phyloP scores from a whole-genome alignment of 2,329 filamentous ascomycete genomes.

The Phaeoacremonium minimum region DNA sequence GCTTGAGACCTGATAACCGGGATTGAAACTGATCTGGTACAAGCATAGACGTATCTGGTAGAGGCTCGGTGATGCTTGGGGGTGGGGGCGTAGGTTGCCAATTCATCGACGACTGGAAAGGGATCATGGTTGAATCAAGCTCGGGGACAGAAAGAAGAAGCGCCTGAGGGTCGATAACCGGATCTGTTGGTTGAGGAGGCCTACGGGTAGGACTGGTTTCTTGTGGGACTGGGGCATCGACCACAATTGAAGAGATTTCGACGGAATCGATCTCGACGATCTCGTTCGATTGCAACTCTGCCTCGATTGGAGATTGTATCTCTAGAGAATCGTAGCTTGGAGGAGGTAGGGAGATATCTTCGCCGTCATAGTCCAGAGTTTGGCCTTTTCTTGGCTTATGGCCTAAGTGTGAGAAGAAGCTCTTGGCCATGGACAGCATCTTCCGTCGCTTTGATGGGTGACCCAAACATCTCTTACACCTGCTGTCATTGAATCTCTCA shows the following conservation, averaged over 20 bases:
- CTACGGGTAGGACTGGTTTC: too few species aligned
- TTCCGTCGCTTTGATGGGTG: constrained; percentile 46
- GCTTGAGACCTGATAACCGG: constrained; percentile 13
- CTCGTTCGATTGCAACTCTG: constrained; percentile 45
- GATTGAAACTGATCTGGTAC: too few species aligned
- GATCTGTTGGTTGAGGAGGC: constrained; percentile 5
- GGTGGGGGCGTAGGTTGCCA: constrained; percentile 17
- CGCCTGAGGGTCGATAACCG: constrained; percentile 24
- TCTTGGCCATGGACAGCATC: constrained; percentile 48
- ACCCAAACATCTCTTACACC: constrained; percentile 44
- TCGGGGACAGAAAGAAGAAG: constrained; percentile 22
- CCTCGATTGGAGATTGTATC: constrained; percentile 21
- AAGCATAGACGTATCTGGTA: too few species aligned
- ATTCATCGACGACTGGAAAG: constrained; percentile 15
- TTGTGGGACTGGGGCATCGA: too few species aligned
- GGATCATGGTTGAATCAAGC: constrained; percentile 20
- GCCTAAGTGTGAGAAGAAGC: constrained; percentile 48
- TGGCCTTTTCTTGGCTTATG: constrained; percentile 37
- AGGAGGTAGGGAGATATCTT: constrained; percentile 26
- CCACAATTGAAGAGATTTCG: too few species aligned
- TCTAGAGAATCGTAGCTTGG: constrained; percentile 41
- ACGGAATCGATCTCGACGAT: constrained; percentile 23
- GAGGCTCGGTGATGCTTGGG: constrained; percentile 1
- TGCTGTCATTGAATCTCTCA: constrained; percentile 47
- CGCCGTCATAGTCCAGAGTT: constrained; percentile 20